Conservation (phyloP, 2,329 filamentous ascomycete species). For the Venturia nashicola region DNA sequence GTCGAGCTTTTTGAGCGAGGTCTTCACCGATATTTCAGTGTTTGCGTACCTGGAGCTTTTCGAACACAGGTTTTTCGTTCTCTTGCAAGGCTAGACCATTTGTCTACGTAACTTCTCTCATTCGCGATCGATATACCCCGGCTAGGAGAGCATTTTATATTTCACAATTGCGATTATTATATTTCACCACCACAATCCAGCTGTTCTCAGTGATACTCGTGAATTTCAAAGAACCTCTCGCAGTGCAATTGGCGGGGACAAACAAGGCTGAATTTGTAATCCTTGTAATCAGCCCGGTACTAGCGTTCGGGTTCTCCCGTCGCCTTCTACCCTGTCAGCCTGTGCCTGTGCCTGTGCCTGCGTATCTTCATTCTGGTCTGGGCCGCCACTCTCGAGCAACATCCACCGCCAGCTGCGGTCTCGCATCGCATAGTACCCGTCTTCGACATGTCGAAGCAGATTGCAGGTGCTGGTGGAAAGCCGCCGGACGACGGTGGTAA, state of each 20-base stretch:
- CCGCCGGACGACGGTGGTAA: constrained; percentile 2
- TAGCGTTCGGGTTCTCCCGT: neutral
- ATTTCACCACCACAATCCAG: neutral
- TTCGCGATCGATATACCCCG: neutral
- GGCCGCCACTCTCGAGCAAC: neutral
- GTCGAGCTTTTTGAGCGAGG: neutral
- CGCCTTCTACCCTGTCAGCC: no score
- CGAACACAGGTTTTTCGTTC: neutral
- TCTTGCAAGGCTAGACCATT: neutral
- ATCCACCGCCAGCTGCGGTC: neutral
- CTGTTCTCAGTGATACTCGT: neutral
- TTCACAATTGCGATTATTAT: neutral
- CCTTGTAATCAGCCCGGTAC: neutral
- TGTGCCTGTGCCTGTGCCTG: no score
- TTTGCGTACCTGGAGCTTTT: neutral
- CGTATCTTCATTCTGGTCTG: neutral
- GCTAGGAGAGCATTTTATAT: neutral
- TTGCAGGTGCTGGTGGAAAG: neutral
- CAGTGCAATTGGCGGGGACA: no score
- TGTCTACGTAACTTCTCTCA: neutral
- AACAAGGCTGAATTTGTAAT: neutral
- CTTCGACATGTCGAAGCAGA: neutral
- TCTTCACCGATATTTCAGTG: neutral
- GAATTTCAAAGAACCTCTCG: no score
- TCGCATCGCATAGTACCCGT: neutral